phyloP scores from a whole-genome alignment of 371 early-diverging fungal genomes.

The Mucor mucedo region DNA sequence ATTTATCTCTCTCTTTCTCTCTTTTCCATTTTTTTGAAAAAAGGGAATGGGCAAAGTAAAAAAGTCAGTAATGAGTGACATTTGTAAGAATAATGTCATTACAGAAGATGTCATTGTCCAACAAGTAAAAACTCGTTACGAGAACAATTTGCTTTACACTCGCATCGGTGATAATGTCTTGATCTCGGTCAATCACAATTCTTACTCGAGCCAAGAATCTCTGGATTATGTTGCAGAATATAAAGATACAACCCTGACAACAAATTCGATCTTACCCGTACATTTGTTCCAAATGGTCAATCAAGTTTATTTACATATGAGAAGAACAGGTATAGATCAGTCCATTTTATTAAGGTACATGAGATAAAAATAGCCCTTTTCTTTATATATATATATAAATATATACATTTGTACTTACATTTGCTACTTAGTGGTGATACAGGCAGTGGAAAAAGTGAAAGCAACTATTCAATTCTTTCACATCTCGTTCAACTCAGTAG shows the following conservation, averaged over 20 bases:
- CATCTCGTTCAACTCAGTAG: constrained; percentile 76
- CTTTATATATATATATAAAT: neutral
- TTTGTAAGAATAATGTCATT: neutral
- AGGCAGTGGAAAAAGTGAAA: constrained; percentile 89
- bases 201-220: constrained; percentile 64
- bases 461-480: constrained; percentile 62
- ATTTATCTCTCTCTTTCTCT: neutral
- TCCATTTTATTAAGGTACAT: constrained; percentile 71
- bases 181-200: constrained; percentile 57
- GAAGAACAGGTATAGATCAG: constrained; percentile 83
- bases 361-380: neutral
- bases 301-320: constrained; percentile 80
- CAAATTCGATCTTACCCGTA: constrained; percentile 53
- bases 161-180: constrained; percentile 63
- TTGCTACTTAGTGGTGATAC: constrained; percentile 78
- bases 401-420: constrained; percentile 7
- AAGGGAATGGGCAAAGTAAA: constrained; percentile 1
- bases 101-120: constrained; percentile 10
- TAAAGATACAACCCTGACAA: constrained; percentile 63
- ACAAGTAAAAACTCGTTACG: constrained; percentile 32
- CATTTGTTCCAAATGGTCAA: constrained; percentile 86
- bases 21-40: constrained; percentile 4
- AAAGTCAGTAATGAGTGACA: neutral
- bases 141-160: constrained; percentile 62
- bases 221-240: constrained; percentile 66